Evolutionary conservation across 139 green algal species (phyloP).

Genomic region (Chlorella sp.): DNA sequence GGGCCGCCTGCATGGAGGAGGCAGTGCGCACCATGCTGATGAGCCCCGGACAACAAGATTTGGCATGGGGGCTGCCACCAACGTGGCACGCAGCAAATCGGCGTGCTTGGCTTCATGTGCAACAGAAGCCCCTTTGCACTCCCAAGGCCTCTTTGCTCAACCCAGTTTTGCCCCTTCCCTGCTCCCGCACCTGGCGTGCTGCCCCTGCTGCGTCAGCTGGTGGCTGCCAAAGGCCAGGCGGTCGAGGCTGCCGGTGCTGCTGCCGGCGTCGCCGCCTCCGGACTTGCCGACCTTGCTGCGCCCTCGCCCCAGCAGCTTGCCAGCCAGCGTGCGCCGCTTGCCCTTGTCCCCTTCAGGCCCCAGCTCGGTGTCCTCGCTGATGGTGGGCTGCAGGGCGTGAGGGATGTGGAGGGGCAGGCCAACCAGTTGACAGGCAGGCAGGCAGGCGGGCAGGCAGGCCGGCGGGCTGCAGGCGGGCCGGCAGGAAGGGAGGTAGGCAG

Average conservation of each 20-base stretch:
- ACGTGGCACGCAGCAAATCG: too few species aligned
- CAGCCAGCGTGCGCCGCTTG: conserved; percentile 32
- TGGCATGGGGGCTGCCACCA: too few species aligned
- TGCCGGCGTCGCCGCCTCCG: conserved; percentile 1
- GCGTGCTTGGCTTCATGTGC: too few species aligned
- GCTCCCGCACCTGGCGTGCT: neutral
- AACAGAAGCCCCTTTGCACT: too few species aligned
- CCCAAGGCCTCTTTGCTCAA: too few species aligned
- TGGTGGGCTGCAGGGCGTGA: neutral
- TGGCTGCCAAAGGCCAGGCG: conserved; percentile 42
- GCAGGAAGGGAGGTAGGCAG: too few species aligned
- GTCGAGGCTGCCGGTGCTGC: conserved; percentile 20
- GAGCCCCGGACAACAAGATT: too few species aligned
- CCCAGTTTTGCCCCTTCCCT: neutral
- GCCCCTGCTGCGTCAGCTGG: neutral
- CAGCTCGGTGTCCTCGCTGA: conserved; percentile 15
- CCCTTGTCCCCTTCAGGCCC: conserved; percentile 1
- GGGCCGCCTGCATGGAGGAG: conserved; percentile 21
- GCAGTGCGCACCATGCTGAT: too few species aligned
- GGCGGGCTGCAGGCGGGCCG: too few species aligned
- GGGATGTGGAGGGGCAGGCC: neutral
- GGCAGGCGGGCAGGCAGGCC: too few species aligned
- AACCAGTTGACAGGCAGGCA: too few species aligned
- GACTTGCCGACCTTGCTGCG: conserved; percentile 10
- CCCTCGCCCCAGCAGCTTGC: conserved; percentile 23